Percentiles rank a stretch among this genome's conserved stretches.
phyloP scores from a whole-genome alignment of 192 early-diverging fungal species.

The Mortierella antarctica region DNA sequence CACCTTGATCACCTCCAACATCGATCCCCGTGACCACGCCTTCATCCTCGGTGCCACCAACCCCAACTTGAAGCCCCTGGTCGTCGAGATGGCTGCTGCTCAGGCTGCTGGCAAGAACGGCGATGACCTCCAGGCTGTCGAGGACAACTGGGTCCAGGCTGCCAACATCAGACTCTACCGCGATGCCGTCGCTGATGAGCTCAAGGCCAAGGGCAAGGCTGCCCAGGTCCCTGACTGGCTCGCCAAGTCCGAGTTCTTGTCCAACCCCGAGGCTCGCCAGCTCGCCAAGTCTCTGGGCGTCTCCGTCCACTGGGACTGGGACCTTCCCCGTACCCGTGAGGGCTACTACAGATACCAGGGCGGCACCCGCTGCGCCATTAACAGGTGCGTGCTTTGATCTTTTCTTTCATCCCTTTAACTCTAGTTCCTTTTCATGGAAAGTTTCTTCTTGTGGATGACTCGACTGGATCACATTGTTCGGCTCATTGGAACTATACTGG shows the following conservation, averaged over 20 bases:
- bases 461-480: not conserved
- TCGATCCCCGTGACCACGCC: constrained; percentile 94
- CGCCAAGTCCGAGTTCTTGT: constrained; percentile 65
- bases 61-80: constrained; percentile 75
- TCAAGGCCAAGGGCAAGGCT: constrained; percentile 73
- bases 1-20: constrained; percentile 95
- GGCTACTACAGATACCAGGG: constrained; percentile 98
- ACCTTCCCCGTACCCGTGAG: constrained; percentile 89
- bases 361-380: constrained; percentile 89
- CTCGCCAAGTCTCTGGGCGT: constrained; percentile 81
- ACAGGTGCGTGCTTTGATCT: constrained; percentile 67
- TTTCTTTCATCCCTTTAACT: constrained; percentile 84
- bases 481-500: too few relatives aligned
- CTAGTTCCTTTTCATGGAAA: constrained; percentile 78
- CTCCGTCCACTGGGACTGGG: constrained; percentile 89
- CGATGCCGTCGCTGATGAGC: constrained; percentile 81
- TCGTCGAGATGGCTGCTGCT: constrained; percentile 83
- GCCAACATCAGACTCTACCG: constrained; percentile 87
- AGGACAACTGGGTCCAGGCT: constrained; percentile 84
- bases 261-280: constrained; percentile 85
- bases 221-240: constrained; percentile 63
- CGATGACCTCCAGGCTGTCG: constrained; percentile 80
- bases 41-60: constrained; percentile 97
- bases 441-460: constrained; percentile 60
- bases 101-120: constrained; percentile 77